Percentiles rank a stretch among this genome's conserved stretches.
phyloP scores from a whole-genome alignment of 2,329 filamentous ascomycete species.

The Cladophialophora immunda region DNA sequence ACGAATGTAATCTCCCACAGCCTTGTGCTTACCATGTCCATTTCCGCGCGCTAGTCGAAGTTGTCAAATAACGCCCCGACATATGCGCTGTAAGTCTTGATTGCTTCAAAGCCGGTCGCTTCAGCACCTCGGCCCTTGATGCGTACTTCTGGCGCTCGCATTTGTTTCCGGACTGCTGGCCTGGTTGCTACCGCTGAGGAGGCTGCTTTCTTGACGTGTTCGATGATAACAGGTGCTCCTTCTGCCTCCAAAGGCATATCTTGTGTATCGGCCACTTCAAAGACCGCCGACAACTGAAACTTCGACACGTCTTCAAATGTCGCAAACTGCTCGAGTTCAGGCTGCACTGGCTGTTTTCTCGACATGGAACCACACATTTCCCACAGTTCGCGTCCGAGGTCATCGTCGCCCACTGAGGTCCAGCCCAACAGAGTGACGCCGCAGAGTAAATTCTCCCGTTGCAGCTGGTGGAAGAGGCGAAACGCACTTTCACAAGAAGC shows the following conservation, averaged over 20 bases:
- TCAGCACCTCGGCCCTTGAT: conserved; percentile 8
- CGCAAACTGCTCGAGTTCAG: conserved; percentile 18
- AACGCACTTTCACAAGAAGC: conserved; percentile 19
- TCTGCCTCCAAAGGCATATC: background rate
- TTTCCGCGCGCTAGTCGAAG: conserved; percentile 12
- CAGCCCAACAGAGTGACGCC: conserved; percentile 18
- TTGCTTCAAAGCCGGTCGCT: conserved; percentile 2
- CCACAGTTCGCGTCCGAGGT: conserved; percentile 16
- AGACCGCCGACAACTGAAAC: conserved; percentile 19
- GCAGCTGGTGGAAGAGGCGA: conserved; percentile 15
- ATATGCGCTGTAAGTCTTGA: conserved; percentile 18
- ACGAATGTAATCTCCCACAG: background rate
- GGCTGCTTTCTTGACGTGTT: conserved; percentile 10
- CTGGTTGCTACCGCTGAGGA: background rate
- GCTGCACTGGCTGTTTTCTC: background rate
- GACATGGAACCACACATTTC: conserved; percentile 1
- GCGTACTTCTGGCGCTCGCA: conserved; percentile 13
- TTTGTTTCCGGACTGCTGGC: background rate
- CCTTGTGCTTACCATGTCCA: background rate
- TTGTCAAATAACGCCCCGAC: conserved; percentile 22
- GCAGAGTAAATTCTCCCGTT: conserved; percentile 14
- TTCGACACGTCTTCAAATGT: conserved; percentile 2
- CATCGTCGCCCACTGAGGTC: conserved; percentile 6
- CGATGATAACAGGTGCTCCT: conserved; percentile 6
- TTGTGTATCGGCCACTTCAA: conserved; percentile 9